Evolutionary conservation across 164 flowering plant genomes (phyloP), one percentile per base, ranked within the genome.

Genomic region (Macadamia tetraphylla): DNA sequence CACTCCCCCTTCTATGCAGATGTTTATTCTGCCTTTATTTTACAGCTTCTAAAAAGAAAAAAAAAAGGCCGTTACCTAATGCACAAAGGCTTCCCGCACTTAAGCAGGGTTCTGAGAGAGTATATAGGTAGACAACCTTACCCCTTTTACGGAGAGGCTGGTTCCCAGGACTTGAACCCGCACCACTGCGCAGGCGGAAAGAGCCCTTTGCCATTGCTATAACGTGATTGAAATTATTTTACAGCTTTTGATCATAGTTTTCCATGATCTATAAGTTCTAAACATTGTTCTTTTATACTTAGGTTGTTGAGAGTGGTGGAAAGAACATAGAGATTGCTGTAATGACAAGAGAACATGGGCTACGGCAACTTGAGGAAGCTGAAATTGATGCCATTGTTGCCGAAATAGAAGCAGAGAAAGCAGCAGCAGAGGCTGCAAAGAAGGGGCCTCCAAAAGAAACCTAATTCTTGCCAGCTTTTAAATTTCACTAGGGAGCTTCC

Each of bases 271-370:
- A 8, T 30, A 23, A 52, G 15, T 29, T 9, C 29, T 2, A 13
- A 65, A 59, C 30, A 43, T 10, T 57, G 17, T 43, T 29, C 17
- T n/a, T 40, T 65, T 30, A n/a, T 29, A 1, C 18, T 65, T 69
- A 94, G 98, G 98, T 92, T 71, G 98, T 94, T 67, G 98, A 94
- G 80, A 92, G 98, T 79, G 97, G 98, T n/a, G 98, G 98, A 43
- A 94, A 94, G 85, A 94, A 94, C 90, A 87, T 94, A 55, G 98
- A 94, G 77, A 80, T 94, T 78, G 98, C 95, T 71, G 94, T 88
- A 61, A 87, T 94, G 97, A 89, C 90, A 44, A 90, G 71, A 74
- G 97, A 88, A 48, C 77, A 82, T 68, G 96, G 97, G 18, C 78
- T 92, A 73, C 79, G 80, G 12, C 95, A 94, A 74, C 88, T 92